Evolutionary conservation across 495 filamentous ascomycete species (phyloP).

Genomic region (Penicillium fimorum): DNA sequence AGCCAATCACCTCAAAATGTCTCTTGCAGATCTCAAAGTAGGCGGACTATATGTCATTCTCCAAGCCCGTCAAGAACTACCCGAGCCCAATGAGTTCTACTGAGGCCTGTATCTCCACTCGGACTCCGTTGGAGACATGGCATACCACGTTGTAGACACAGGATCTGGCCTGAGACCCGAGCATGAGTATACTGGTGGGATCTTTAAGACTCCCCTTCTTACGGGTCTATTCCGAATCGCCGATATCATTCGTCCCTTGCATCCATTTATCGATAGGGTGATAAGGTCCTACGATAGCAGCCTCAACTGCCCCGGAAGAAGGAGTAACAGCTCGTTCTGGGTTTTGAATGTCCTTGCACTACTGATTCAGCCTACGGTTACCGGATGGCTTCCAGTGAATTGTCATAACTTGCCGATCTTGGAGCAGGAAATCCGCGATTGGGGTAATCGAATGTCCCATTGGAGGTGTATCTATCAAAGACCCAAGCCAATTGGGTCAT

Average conservation of each 20-base stretch:
- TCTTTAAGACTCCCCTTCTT: slow-evolving; percentile 19
- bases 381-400: slow-evolving; percentile 11
- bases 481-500: slow-evolving; percentile 15
- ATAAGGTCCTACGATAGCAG: slow-evolving; percentile 11
- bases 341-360: slow-evolving; percentile 14
- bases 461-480: slow-evolving; percentile 6
- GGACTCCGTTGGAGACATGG: slow-evolving; percentile 8
- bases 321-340: slow-evolving; percentile 16
- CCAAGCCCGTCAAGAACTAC: slow-evolving; percentile 17
- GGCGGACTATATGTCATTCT: slow-evolving; percentile 21
- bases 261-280: slow-evolving; percentile 8
- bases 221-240: slow-evolving; percentile 21
- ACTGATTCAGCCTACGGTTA: slow-evolving; percentile 1
- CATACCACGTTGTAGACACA: slow-evolving; percentile 22
- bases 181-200: slow-evolving; percentile 7
- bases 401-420: slow-evolving; percentile 13
- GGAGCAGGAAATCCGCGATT: slow-evolving; percentile 17
- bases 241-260: not conserved
- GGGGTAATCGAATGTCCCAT: slow-evolving; percentile 16
- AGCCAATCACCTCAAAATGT: slow-evolving; percentile 1
- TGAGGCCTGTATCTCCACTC: slow-evolving; percentile 23
- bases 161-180: slow-evolving; percentile 16
- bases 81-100: slow-evolving; percentile 22
- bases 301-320: slow-evolving; percentile 9
- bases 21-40: slow-evolving; percentile 6